Evolutionary conservation across 495 filamentous ascomycete genomes (phyloP), one percentile per base, ranked within the genome.

Genomic region (Neurospora intermedia): DNA sequence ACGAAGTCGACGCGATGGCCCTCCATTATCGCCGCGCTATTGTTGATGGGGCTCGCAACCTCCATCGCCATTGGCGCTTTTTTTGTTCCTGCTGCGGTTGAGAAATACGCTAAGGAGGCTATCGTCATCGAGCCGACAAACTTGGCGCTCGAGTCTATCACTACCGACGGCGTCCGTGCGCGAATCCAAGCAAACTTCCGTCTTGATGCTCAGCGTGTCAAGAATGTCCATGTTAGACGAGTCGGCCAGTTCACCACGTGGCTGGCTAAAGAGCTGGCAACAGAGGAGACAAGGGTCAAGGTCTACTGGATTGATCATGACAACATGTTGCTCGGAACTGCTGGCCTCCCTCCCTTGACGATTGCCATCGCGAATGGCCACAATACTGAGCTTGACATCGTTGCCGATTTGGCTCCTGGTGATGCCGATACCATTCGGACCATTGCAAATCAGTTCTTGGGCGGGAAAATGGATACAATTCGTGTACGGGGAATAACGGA

Each of bases 391-490:
- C 82, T 98, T 43, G 92, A 97, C 75, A 90, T 98, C 74, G 80
- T 95, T 71, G 87, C 89, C 41, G 90, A 96, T 74, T 80, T 97
- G 70, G 80, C 86, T 35, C 90, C 93, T 20, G 93, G 92, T 42
- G 89, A 94, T 75, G 82, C 93, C n/a, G 89, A 92, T 73, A 91
- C 89, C 10, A 88, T 97, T 70, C 89, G 92, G 62, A 85, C 85
- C n/a, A 87, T 98, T 72, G 93, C 93, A 20, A 90, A 93, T 75
- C 93, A 97, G 79, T 99, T 93, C 90, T 76, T 99, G 71, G 88
- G 92, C 23, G 94, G 95, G 42, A 88, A 86, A 70, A 80, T 99
- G 69, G 87, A 87, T 2, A 82, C 84, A 69, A 80, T 98, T 42
- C 87, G 85, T 69, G 78, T 98, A 4, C 84, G 88, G 69, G 94